A percentile compares a stretch with the other conserved stretches of the same genome.
Evolutionary conservation across 148 eudicot genomes (phyloP).

Genomic region (Camellia granthamiana): DNA sequence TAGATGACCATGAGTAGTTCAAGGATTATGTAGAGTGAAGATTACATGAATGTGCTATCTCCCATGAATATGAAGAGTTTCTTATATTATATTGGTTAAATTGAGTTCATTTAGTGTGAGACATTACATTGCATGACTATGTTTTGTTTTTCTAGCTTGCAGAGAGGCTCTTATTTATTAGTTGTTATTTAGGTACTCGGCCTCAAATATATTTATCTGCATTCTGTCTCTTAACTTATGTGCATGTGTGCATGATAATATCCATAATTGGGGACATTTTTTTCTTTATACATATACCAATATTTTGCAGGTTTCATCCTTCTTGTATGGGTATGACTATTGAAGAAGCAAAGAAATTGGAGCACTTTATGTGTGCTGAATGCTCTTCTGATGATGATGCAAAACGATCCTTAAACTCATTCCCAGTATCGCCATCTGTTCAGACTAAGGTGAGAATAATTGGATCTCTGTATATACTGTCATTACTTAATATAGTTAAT

Average conservation of each 20-base stretch:
- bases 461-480: neutral
- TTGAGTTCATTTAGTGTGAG: no score
- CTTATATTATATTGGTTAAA: no score
- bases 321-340: slow-evolving; percentile 90
- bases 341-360: slow-evolving; percentile 90
- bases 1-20: no score
- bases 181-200: neutral
- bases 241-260: neutral
- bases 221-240: neutral
- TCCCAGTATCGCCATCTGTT: slow-evolving; percentile 42
- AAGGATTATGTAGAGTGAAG: no score
- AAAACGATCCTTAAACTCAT: slow-evolving; percentile 55
- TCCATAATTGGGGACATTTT: neutral
- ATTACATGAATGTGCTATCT: no score
- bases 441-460: slow-evolving; percentile 61
- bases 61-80: no score
- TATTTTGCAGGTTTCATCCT: slow-evolving; percentile 83
- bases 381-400: slow-evolving; percentile 68
- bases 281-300: neutral
- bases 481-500: neutral
- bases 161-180: neutral
- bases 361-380: slow-evolving; percentile 80
- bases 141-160: no score
- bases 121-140: no score
- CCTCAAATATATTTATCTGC: neutral